Evolutionary conservation across 495 filamentous ascomycete species (phyloP).

Genomic region (Tuber microsphaerosporum): DNA sequence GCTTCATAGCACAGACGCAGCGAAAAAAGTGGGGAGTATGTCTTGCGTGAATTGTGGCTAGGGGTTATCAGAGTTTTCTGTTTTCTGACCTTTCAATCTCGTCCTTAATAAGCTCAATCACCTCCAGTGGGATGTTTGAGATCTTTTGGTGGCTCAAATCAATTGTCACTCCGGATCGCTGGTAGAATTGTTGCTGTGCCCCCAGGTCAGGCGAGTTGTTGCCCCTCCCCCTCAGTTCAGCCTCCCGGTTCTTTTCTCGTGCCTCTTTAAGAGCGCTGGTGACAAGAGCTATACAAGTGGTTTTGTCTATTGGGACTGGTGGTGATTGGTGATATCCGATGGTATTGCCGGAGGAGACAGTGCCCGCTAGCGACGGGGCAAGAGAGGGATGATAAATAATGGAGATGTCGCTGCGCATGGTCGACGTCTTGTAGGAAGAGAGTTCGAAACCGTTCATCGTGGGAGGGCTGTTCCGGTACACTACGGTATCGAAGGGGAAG

Average conservation of each 20-base stretch:
- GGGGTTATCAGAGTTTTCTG: neutral
- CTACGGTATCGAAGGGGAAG: neutral
- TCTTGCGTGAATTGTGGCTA: neutral
- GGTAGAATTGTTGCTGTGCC: conserved; percentile 14
- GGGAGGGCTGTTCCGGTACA: neutral
- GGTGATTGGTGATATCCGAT: conserved; percentile 5
- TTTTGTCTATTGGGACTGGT: conserved; percentile 33
- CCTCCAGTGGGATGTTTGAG: conserved; percentile 70
- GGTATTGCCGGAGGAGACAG: neutral
- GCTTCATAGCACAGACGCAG: neutral
- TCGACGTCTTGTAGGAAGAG: neutral
- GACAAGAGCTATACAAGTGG: conserved; percentile 36
- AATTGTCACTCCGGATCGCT: conserved; percentile 69
- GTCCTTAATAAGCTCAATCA: conserved; percentile 86
- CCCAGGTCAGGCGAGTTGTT: conserved; percentile 15
- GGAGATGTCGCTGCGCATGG: neutral
- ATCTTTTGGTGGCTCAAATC: conserved; percentile 82
- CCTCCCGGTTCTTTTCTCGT: conserved; percentile 22
- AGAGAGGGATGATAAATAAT: neutral
- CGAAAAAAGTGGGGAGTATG: neutral
- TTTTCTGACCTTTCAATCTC: conserved; percentile 74
- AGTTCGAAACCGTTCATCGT: neutral
- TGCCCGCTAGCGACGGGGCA: neutral
- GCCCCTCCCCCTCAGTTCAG: conserved; percentile 12
- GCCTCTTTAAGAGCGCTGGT: conserved; percentile 29